Evolutionary conservation across 345 rosid genomes (phyloP).

Genomic region (Arabis alpina): DNA sequence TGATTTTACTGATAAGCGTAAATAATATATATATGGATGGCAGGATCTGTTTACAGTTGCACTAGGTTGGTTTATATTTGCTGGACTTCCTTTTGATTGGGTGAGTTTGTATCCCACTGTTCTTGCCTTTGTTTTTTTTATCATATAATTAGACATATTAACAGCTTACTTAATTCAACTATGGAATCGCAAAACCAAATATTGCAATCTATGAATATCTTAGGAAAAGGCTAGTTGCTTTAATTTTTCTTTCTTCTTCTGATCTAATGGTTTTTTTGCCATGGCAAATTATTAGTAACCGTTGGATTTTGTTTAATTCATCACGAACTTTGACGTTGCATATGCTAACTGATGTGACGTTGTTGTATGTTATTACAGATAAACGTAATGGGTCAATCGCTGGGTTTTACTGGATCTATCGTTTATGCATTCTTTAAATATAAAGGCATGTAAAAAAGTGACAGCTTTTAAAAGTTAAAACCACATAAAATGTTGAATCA

Average conservation of each 20-base stretch:
- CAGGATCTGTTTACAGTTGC: slow-evolving; percentile 76
- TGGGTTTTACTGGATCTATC: slow-evolving; percentile 29
- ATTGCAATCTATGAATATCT: background rate
- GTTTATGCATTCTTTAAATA: slow-evolving; percentile 32
- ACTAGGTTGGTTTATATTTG: slow-evolving; percentile 77
- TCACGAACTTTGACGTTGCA: background rate
- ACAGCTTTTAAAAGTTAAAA: background rate
- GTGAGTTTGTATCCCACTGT: slow-evolving; percentile 41
- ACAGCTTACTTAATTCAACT: too few species aligned
- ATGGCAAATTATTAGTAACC: background rate
- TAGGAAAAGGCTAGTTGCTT: background rate
- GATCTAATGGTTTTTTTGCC: background rate
- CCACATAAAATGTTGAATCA: too few species aligned
- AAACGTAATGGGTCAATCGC: slow-evolving; percentile 29
- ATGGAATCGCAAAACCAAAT: background rate
- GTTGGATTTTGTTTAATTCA: background rate
- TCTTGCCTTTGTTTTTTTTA: background rate
- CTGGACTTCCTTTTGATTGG: slow-evolving; percentile 71
- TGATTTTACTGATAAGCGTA: slow-evolving; percentile 6
- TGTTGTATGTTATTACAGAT: slow-evolving; percentile 21
- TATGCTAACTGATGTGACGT: background rate
- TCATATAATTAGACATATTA: too few species aligned
- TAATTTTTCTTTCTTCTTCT: background rate
- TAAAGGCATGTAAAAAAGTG: slow-evolving; percentile 6
- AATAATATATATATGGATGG: background rate